These are phyloP conservation scores for Thalassiosira profunda DNA, from an alignment of 108 stramenopile species.

Conservation along the genomic window DNA sequence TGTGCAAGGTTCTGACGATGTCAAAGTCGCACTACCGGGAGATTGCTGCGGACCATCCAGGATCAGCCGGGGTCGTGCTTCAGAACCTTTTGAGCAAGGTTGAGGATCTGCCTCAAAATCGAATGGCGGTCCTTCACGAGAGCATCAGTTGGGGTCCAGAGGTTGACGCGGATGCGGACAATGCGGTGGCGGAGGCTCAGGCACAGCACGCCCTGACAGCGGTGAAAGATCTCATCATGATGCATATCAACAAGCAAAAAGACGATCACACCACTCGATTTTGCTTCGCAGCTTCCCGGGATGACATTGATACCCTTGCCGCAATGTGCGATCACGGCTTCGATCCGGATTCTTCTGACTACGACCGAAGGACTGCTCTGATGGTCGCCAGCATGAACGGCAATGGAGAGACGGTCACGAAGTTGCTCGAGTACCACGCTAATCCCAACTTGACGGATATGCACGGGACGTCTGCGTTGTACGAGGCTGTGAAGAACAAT, in stretches of 20 bases:
- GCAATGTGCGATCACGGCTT: conserved; percentile 54
- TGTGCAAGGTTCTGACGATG: conserved; percentile 62
- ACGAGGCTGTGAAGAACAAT: conserved; percentile 41
- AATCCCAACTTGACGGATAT: conserved; percentile 32
- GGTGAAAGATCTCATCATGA: conserved; percentile 36
- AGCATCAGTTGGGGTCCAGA: not conserved
- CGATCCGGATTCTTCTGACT: conserved; percentile 41
- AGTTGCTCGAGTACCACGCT: conserved; percentile 34
- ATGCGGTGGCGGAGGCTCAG: conserved; percentile 11
- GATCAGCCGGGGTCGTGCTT: conserved; percentile 38
- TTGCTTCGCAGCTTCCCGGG: conserved; percentile 44
- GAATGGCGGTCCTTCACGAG: not conserved
- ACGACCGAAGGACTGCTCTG: conserved; percentile 46
- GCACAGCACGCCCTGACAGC: conserved; percentile 5
- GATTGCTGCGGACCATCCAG: conserved; percentile 53
- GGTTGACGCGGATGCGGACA: conserved; percentile 3
- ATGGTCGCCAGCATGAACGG: conserved; percentile 54
- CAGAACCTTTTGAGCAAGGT: conserved; percentile 50
- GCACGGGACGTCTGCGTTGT: conserved; percentile 42
- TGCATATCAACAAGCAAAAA: conserved; percentile 49
- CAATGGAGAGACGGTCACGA: conserved; percentile 24
- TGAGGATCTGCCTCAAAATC: not conserved
- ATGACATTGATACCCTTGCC: conserved; percentile 18
- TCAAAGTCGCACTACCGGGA: conserved; percentile 34
- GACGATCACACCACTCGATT: conserved; percentile 53